phyloP scores from a whole-genome alignment of 495 filamentous ascomycete genomes.

The Aspergillus hancockii region DNA sequence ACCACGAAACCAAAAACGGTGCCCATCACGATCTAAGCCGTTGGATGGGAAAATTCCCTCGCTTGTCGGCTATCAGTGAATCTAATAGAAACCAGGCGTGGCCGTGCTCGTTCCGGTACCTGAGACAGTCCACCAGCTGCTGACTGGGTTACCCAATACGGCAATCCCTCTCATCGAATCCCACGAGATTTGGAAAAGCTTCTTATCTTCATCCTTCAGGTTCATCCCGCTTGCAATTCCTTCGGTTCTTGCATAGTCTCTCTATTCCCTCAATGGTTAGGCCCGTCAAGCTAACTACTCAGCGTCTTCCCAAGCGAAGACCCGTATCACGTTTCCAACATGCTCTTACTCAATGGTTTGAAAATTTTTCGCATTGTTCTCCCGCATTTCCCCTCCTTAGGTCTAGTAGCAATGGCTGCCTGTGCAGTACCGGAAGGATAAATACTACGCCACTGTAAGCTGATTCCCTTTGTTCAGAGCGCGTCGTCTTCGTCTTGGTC shows the following conservation, averaged over 20 bases:
- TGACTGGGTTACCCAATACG: neutral
- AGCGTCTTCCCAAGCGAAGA: neutral
- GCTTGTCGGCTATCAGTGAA: neutral
- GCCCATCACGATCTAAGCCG: neutral
- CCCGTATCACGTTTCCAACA: neutral
- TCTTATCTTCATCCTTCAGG: neutral
- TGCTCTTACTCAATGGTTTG: neutral
- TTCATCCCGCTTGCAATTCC: neutral
- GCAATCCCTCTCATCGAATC: neutral
- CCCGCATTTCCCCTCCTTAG: neutral
- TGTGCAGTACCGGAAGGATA: neutral
- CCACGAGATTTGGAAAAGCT: neutral
- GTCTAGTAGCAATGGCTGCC: constrained; percentile 1
- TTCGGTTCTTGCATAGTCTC: neutral
- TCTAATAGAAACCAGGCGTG: neutral
- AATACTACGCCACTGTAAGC: neutral
- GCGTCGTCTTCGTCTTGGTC: neutral
- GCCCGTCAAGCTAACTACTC: neutral
- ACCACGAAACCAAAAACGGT: neutral
- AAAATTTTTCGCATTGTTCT: neutral
- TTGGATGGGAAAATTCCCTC: constrained; percentile 3
- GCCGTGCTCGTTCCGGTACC: neutral
- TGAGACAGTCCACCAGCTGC: neutral
- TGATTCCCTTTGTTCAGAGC: neutral
- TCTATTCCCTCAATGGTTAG: neutral